Percentiles rank a stretch among this genome's conserved stretches.
Evolutionary conservation across 257 asterid species (phyloP).

Genomic region (Paraleonurus japonicus): DNA sequence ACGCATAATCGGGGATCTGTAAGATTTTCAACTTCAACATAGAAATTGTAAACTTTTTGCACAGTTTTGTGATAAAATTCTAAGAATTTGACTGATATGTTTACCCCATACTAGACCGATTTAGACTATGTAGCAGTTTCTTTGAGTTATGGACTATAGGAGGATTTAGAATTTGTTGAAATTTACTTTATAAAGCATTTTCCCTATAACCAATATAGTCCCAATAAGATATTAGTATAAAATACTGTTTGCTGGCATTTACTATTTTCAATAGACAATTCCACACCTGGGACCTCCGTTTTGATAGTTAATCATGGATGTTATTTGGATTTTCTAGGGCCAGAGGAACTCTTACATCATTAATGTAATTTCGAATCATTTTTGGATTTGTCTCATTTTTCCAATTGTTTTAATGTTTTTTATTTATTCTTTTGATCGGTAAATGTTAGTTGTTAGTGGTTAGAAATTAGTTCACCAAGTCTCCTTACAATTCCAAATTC

Average conservation of each 20-base stretch:
- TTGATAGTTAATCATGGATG: not conserved
- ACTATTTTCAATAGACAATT: not conserved
- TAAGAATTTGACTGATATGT: not conserved
- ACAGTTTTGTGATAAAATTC: not conserved
- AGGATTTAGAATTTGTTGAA: not conserved
- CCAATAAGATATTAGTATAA: not conserved
- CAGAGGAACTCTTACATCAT: not conserved
- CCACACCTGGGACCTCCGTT: not conserved
- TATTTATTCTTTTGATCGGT: too few species aligned
- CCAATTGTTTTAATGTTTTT: not conserved
- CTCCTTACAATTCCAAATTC: too few species aligned
- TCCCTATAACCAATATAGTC: not conserved
- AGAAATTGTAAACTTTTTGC: not conserved
- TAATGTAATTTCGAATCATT: too few species aligned
- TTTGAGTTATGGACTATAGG: not conserved
- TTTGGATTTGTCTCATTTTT: not conserved
- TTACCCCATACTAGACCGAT: not conserved
- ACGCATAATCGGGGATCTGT: not conserved
- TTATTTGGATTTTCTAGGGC: not conserved
- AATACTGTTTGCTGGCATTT: not conserved
- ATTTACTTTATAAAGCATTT: not conserved
- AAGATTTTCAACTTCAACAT: conserved; percentile 1
- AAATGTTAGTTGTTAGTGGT: too few species aligned
- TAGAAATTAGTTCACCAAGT: too few species aligned
- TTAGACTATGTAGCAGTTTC: not conserved